Evolutionary conservation across 2,329 filamentous ascomycete genomes (phyloP).

Genomic region (Colletotrichum theobromicola): DNA sequence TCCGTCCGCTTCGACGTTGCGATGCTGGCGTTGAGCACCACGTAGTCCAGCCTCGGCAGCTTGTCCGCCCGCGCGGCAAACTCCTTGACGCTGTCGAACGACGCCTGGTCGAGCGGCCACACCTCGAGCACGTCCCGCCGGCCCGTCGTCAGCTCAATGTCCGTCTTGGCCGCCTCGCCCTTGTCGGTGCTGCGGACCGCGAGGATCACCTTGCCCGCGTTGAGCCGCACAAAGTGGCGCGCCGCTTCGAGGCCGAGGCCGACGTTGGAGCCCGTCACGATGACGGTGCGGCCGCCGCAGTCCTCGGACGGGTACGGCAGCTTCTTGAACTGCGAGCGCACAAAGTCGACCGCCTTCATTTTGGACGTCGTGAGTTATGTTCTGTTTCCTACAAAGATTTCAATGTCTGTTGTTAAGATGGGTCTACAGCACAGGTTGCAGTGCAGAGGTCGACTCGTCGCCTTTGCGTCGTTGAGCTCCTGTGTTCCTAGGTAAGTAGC

Average conservation of each 20-base stretch:
- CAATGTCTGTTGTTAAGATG: not conserved
- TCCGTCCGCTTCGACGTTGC: constrained; percentile 3
- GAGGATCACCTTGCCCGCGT: constrained; percentile 46
- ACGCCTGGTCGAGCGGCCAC: constrained; percentile 48
- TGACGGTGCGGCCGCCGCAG: constrained; percentile 38
- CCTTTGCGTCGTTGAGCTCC: not conserved
- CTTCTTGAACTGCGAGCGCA: constrained; percentile 26
- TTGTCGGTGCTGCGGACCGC: constrained; percentile 43
- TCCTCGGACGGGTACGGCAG: constrained; percentile 36
- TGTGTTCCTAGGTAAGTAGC: not conserved
- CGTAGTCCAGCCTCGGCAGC: constrained; percentile 40
- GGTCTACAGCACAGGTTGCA: not conserved
- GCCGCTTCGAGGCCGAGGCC: constrained; percentile 48
- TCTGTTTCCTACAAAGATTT: not conserved
- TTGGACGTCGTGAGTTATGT: not conserved
- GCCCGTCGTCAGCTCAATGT: constrained; percentile 29
- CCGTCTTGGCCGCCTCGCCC: constrained; percentile 42
- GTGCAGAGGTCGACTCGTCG: not conserved
- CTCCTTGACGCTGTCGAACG: constrained; percentile 26
- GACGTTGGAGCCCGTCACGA: constrained; percentile 49
- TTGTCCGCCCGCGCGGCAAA: constrained; percentile 37
- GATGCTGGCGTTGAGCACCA: constrained; percentile 42
- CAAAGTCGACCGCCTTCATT: constrained; percentile 7
- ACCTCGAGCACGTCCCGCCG: constrained; percentile 37
- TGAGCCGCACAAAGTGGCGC: constrained; percentile 43